Evolutionary conservation across 1,284 basidiomycete genomes (phyloP), one percentile per base, ranked within the genome.

Genomic region (Tausonia pullulans): DNA sequence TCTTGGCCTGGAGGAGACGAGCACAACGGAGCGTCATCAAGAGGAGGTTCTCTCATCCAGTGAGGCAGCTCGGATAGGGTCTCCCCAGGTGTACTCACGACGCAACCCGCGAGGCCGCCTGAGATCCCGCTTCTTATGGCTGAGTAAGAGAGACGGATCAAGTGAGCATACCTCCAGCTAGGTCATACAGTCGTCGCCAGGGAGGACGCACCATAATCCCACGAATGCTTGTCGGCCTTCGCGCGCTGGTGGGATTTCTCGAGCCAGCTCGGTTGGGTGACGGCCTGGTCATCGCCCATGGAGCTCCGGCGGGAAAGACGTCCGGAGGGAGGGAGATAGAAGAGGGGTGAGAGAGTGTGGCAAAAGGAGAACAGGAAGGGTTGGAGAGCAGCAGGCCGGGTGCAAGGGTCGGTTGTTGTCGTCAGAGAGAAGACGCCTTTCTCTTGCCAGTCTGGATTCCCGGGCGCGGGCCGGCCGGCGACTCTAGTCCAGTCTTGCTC

Each of bases 41-140:
- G 16, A 46, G 14, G 11, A 16, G 43, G 40, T 39, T 50, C 53
- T 58, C 46, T 51, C 52, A 40, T 27, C n/a, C 48, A 49, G 45
- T 41, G 44, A 53, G 64, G 13, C 49, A 51, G 39, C 27, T 14
- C 3, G 16, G 9, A 58, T 27, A 44, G 27, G 11, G 27, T 2
- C 16, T 41, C 8, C 13, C 49, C 40, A 5, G 46, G 45, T 58
- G 4, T 49, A 83, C 90, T 72, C 74, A 95, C 92, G 66, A 94
- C 83, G 76, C 94, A 96, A 65, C 93, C 94, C 44, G 94, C 93
- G 62, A 95, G 78, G 50, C 94, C 94, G 64, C 94, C 94, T 45
- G 93, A 93, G 59, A 96, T 74, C 56, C 92, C 90, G 59, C 75
- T 76, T 16, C 74, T 74, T 39, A 77, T 62, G 2, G 76, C 77